Base-by-base conservation (phyloP, 805 yeast genomes). In the Metschnikowia gruessii region DNA sequence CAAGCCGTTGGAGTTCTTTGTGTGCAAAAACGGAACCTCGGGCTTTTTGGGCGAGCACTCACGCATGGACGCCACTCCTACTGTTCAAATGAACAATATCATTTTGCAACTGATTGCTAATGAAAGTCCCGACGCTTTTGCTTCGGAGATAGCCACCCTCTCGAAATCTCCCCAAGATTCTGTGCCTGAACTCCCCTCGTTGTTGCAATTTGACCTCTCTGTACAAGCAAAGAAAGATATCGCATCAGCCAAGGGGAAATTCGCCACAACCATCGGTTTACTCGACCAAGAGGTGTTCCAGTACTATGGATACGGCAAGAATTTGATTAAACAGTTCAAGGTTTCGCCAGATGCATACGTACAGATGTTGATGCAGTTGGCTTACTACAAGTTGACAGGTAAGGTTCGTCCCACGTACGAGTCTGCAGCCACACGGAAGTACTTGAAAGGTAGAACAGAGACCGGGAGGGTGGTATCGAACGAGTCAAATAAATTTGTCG, bases 41-140 rank as follows among this genome's bases (percentile, higher is more conserved):
- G 98, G 97, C 0, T 92, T 91, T 72, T 69, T 90, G 62, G 97
- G 96, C 52, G 99, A 92, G 72, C 99, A 92, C 73, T 89, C 97
- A 18, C 86, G 81, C 74, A 92, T 92, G 98, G 99, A 92, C 67
- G 99, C 98, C 52, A 88, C 97, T 9, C 96, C 97, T 62, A 92
- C 96, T 26, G 81, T 88, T 60, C 82, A 89, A 54, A 71, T 92
- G 70, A 92, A 92, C 66, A 89, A 89, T 68, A 82, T 75, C 60
- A 75, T 92, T 33, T 75, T 82, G 53, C 75, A 75, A 43, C 77
- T 80, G 55, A 67, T 91, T 47, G 51, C 65, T 46, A 75, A 79
- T 59, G 63, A 79, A 60, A 69, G 79, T 46, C 70, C 75, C 1
- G 50, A 51, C 12, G 54, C 48, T 4, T 60, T 72, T 17, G 35